A percentile compares a stretch with the other conserved stretches of the same genome.
Conservation (phyloP, 73 alveolate genomes). For the Breviolum minutum region DNA sequence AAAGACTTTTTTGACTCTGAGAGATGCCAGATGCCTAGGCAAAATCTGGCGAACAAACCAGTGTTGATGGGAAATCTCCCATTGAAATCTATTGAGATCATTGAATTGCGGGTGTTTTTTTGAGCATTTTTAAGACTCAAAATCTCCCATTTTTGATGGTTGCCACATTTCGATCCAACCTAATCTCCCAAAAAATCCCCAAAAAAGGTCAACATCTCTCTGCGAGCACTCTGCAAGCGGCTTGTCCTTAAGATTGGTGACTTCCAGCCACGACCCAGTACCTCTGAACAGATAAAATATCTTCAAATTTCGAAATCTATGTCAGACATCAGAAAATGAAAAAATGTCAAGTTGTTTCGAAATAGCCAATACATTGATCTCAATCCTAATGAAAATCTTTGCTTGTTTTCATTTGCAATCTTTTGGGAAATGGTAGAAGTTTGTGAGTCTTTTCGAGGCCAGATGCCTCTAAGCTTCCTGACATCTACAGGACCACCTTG, state of each 20-base stretch:
- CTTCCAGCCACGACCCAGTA: not conserved
- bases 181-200: not conserved
- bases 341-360: not conserved
- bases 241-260: not conserved
- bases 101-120: too few species aligned
- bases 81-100: too few species aligned
- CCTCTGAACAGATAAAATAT: not conserved
- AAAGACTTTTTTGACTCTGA: not conserved
- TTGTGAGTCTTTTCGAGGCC: slow-evolving; percentile 96
- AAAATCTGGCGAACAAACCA: too few species aligned
- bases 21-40: too few species aligned
- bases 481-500: slow-evolving; percentile 96
- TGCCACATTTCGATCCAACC: too few species aligned
- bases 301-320: not conserved
- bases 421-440: too few species aligned
- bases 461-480: slow-evolving; percentile 97
- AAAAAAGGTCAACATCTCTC: slow-evolving; percentile 97
- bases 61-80: too few species aligned
- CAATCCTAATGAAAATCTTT: too few species aligned
- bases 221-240: slow-evolving; percentile 98
- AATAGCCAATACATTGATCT: not conserved
- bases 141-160: too few species aligned
- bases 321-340: not conserved
- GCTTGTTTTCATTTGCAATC: not conserved
- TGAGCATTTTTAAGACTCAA: too few species aligned